Conservation (phyloP, 257 asterid genomes). For the Solanum bulbocastanum region DNA sequence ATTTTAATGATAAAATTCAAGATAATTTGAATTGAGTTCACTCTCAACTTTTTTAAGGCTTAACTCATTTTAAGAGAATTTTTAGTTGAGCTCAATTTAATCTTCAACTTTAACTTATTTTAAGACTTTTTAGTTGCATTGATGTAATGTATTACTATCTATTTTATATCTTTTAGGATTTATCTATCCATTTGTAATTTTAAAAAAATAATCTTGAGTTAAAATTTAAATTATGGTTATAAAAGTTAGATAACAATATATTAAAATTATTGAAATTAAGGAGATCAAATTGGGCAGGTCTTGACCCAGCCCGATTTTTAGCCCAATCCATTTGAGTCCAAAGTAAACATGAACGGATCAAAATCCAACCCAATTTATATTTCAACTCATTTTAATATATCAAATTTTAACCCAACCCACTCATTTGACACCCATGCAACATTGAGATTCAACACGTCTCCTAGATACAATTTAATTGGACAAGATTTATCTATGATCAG, state of each 20-base stretch:
- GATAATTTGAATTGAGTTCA: background rate
- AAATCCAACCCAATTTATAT: background rate
- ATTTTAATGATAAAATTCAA: no score
- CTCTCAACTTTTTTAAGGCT: background rate
- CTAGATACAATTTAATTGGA: background rate
- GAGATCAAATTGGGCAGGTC: background rate
- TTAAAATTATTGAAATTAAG: no score
- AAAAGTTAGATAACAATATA: background rate
- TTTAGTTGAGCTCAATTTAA: background rate
- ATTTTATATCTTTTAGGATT: background rate
- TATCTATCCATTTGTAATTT: no score
- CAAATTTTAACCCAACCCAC: background rate
- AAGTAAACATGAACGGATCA: background rate
- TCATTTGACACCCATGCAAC: background rate
- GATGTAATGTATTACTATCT: background rate
- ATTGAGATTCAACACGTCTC: background rate
- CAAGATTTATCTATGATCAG: background rate
- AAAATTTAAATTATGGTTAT: background rate
- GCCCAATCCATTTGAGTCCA: background rate
- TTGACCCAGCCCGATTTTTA: background rate
- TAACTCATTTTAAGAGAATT: background rate
- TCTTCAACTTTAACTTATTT: background rate
- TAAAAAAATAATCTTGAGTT: no score
- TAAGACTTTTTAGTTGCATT: no score
- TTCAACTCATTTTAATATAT: no score